Evolutionary conservation across 2,329 filamentous ascomycete genomes (phyloP).

Genomic region (Fusarium illudens): DNA sequence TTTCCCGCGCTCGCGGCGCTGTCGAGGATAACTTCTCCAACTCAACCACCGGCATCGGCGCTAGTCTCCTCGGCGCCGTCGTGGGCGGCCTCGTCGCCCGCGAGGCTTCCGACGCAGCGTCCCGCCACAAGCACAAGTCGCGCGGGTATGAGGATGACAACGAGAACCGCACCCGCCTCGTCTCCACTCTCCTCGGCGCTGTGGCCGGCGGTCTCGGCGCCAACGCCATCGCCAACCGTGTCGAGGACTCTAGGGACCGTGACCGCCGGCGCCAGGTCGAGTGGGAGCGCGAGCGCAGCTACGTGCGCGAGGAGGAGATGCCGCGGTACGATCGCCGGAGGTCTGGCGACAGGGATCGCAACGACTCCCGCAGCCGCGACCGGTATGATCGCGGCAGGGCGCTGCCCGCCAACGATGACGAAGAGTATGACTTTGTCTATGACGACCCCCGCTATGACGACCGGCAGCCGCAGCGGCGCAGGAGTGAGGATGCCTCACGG

Average conservation of each 20-base stretch:
- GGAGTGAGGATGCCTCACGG: conserved; percentile 40
- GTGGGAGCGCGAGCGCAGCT: conserved; percentile 50
- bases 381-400: conserved; percentile 34
- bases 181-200: conserved; percentile 63
- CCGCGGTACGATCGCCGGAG: conserved; percentile 38
- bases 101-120: conserved; percentile 56
- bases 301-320: conserved; percentile 42
- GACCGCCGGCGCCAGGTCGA: conserved; percentile 45
- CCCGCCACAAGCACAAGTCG: conserved; percentile 42
- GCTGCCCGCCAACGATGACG: conserved; percentile 32
- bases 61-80: conserved; percentile 62
- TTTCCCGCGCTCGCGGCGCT: conserved; percentile 52
- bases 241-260: conserved; percentile 50
- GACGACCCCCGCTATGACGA: conserved; percentile 43
- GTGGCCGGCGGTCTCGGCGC: conserved; percentile 64
- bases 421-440: conserved; percentile 44
- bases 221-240: conserved; percentile 57
- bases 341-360: conserved; percentile 20
- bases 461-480: conserved; percentile 33
- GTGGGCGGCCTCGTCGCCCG: conserved; percentile 63
- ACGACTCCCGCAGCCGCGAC: conserved; percentile 8
- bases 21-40: conserved; percentile 59
- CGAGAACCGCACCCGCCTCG: conserved; percentile 46
- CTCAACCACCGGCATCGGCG: conserved; percentile 59
- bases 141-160: conserved; percentile 40